Percentiles rank a stretch among this genome's conserved stretches.
Evolutionary conservation across 2,329 filamentous ascomycete genomes (phyloP).

Genomic region (Graphium sp.): DNA sequence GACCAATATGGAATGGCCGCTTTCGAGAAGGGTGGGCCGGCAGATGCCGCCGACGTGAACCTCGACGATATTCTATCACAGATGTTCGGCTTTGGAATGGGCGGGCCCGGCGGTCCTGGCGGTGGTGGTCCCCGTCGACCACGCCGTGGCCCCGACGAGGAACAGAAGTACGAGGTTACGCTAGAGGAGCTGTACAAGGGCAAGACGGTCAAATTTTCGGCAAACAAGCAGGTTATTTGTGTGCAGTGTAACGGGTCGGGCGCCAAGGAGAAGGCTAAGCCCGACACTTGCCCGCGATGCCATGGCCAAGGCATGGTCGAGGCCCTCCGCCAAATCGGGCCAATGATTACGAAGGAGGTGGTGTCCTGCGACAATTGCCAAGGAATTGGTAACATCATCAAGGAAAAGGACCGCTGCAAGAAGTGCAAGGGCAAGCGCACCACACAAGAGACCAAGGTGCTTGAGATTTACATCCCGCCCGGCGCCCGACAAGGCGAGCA

Average conservation of each 20-base stretch:
- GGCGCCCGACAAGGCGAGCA: conserved; percentile 76
- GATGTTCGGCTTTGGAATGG: conserved; percentile 73
- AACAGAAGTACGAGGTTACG: conserved; percentile 79
- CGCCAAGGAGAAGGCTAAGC: conserved; percentile 81
- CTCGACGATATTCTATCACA: conserved; percentile 85
- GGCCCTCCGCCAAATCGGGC: conserved; percentile 67
- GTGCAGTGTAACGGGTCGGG: conserved; percentile 74
- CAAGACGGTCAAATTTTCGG: conserved; percentile 90
- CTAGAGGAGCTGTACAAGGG: conserved; percentile 96
- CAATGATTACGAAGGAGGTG: conserved; percentile 66
- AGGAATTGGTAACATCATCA: conserved; percentile 73
- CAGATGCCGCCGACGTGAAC: conserved; percentile 46
- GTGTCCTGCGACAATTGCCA: conserved; percentile 70
- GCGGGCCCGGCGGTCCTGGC: conserved; percentile 28
- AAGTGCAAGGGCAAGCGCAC: conserved; percentile 94
- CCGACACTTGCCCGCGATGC: conserved; percentile 69
- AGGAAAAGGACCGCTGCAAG: conserved; percentile 96
- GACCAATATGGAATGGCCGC: conserved; percentile 92
- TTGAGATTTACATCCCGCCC: conserved; percentile 90
- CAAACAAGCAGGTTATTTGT: conserved; percentile 88
- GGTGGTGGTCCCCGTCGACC: conserved; percentile 40
- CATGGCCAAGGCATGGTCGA: conserved; percentile 64
- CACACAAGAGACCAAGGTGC: conserved; percentile 74
- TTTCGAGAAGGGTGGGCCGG: conserved; percentile 47
- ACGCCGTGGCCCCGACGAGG: conserved; percentile 63